Evolutionary conservation across 129 eudicot species (phyloP).

Genomic region (Pittosporum tobira): DNA sequence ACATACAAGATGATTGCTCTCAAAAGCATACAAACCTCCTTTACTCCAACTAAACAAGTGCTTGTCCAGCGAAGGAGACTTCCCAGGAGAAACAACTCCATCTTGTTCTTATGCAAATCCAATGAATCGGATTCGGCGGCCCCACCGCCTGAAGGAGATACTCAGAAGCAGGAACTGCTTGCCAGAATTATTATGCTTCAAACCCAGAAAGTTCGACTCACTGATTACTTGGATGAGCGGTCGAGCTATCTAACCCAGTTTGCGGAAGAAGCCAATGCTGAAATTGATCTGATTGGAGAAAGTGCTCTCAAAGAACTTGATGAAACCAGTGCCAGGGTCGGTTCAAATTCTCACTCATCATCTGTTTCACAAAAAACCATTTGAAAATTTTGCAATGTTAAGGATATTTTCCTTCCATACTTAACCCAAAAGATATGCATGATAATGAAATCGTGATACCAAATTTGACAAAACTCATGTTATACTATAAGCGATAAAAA

Average conservation of each 20-base stretch:
- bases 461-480: too few species aligned
- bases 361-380: too few species aligned
- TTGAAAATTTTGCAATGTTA: too few species aligned
- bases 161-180: slow-evolving; percentile 54
- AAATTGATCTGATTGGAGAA: slow-evolving; percentile 76
- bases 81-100: slow-evolving; percentile 24
- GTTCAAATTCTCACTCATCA: slow-evolving; percentile 13
- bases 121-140: slow-evolving; percentile 32
- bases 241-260: slow-evolving; percentile 71
- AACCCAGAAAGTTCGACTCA: slow-evolving; percentile 77
- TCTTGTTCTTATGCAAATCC: slow-evolving; percentile 38
- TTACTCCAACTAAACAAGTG: slow-evolving; percentile 34
- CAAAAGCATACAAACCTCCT: slow-evolving; percentile 46
- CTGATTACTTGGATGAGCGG: slow-evolving; percentile 75
- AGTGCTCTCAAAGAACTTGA: slow-evolving; percentile 72
- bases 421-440: too few species aligned
- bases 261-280: slow-evolving; percentile 75
- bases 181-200: slow-evolving; percentile 81
- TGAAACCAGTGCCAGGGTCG: slow-evolving; percentile 78
- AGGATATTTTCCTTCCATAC: too few species aligned
- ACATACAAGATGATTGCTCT: slow-evolving; percentile 45
- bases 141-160: slow-evolving; percentile 52
- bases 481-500: too few species aligned
- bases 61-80: slow-evolving; percentile 19
- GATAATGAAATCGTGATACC: too few species aligned